Evolutionary conservation across 495 filamentous ascomycete species (phyloP), one percentile per base, ranked within the genome.

Genomic region (Penicillium canescens): DNA sequence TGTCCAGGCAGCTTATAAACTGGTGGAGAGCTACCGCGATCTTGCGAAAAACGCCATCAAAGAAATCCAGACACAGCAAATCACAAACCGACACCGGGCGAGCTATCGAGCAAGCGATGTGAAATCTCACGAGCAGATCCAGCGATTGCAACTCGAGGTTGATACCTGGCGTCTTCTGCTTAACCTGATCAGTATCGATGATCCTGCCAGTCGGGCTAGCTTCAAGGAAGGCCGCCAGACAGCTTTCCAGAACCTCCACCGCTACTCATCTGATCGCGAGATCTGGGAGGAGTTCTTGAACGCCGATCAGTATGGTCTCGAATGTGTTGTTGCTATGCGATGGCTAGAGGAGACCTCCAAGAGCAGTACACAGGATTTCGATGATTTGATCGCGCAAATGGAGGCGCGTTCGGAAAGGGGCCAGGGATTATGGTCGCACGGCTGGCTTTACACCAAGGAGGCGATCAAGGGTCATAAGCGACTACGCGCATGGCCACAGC

Each of bases 401-500:
- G 82, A 86, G 56, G 54, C 57, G 12, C 69, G 74, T 39, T 65
- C 88, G 72, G 82, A 89, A 69, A 68, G 86, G 74, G 73, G 86
- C 65, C 69, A 84, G 74, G 74, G 83, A 61, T 57, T 89, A 2
- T 88, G 92, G 73, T 82, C 88, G 10, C 84, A 90, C 63, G 92
- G 93, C 23, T 96, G 92, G 92, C 79, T 97, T 21, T 88, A 95
- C 64, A 96, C 95, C 1, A 89, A 90, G 56, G 86, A 88, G 61
- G 85, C 86, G 14, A 88, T 98, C 67, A 98, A 98, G 74, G 81
- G 86, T 34, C 85, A 90, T 67, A 98, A 98, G 72, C 86, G 89
- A 44, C 61, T 94, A 46, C 74, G 83, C 35, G 68, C 80, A 69
- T 76, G 82, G 80, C 82, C 85, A 36, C 84, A 84, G 45, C 77